These are phyloP conservation scores for Pythium plurisporium DNA, from an alignment of 352 stramenopile species.

Conservation along the genomic window DNA sequence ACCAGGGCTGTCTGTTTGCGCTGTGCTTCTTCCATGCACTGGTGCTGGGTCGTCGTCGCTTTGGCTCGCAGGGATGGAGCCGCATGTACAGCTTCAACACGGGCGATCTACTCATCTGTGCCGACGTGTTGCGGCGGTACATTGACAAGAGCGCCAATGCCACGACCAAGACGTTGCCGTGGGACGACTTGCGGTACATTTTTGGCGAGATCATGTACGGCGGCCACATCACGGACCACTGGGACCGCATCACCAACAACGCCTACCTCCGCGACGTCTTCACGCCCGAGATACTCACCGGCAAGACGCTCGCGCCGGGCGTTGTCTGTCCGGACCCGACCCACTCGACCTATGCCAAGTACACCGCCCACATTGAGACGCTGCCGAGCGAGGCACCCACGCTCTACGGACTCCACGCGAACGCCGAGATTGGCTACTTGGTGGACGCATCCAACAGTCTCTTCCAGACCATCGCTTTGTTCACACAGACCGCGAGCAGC, in stretches of 20 bases:
- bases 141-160: constrained; percentile 27
- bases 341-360: constrained; percentile 90
- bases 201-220: constrained; percentile 93
- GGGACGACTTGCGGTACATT: constrained; percentile 86
- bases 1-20: constrained; percentile 91
- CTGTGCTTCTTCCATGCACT: constrained; percentile 95
- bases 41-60: constrained; percentile 85
- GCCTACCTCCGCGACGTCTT: constrained; percentile 66
- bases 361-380: constrained; percentile 81
- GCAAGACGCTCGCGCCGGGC: constrained; percentile 49
- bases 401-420: constrained; percentile 73
- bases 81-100: constrained; percentile 93
- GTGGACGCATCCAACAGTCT: constrained; percentile 75
- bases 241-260: constrained; percentile 82
- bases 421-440: constrained; percentile 77
- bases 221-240: constrained; percentile 81
- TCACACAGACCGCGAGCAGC: constrained; percentile 69
- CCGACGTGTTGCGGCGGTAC: constrained; percentile 72
- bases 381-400: constrained; percentile 61
- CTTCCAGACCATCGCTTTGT: constrained; percentile 81
- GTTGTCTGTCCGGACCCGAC: constrained; percentile 81
- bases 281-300: constrained; percentile 48
- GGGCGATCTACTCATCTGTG: constrained; percentile 92
- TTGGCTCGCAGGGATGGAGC: constrained; percentile 92
- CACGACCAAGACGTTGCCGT: constrained; percentile 36